These are phyloP conservation scores for Debaryomyces nepalensis DNA, from an alignment of 1,139 yeast species.

Conservation along the genomic window DNA sequence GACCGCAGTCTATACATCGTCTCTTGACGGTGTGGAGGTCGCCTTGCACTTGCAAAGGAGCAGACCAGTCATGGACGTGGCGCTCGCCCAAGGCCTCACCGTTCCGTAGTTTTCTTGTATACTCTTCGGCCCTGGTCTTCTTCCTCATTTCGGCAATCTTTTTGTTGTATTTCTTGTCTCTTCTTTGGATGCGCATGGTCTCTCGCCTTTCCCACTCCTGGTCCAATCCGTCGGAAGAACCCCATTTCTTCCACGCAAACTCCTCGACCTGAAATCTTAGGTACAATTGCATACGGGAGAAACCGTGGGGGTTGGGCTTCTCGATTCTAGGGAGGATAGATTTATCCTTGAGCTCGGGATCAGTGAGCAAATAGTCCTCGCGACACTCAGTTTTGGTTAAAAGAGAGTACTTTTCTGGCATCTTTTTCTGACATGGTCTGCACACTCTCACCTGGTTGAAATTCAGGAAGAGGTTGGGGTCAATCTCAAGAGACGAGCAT, in stretches of 20 bases:
- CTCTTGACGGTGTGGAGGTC: constrained; percentile 52
- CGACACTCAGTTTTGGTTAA: constrained; percentile 94
- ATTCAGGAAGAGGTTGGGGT: constrained; percentile 67
- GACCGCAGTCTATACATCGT: constrained; percentile 82
- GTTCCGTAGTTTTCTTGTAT: constrained; percentile 68
- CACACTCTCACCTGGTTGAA: constrained; percentile 78
- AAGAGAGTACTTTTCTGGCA: constrained; percentile 87
- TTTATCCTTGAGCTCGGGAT: constrained; percentile 82
- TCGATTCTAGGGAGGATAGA: constrained; percentile 75
- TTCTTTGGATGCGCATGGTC: constrained; percentile 66
- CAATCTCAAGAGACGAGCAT: constrained; percentile 79
- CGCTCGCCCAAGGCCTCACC: constrained; percentile 53
- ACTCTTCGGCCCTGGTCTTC: constrained; percentile 91
- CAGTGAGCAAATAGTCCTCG: constrained; percentile 90
- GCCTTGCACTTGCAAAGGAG: constrained; percentile 46
- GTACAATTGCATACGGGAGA: constrained; percentile 90
- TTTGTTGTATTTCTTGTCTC: constrained; percentile 77
- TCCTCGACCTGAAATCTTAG: constrained; percentile 89
- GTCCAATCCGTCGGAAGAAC: constrained; percentile 84
- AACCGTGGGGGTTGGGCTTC: constrained; percentile 94
- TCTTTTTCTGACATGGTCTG: constrained; percentile 67
- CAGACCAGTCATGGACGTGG: constrained; percentile 84
- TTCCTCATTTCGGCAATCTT: constrained; percentile 85
- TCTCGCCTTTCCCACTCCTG: constrained; percentile 91
- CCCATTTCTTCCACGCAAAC: constrained; percentile 94